Conservation (phyloP, 2,329 filamentous ascomycete species). For the Chrysoporthe cubensis region DNA sequence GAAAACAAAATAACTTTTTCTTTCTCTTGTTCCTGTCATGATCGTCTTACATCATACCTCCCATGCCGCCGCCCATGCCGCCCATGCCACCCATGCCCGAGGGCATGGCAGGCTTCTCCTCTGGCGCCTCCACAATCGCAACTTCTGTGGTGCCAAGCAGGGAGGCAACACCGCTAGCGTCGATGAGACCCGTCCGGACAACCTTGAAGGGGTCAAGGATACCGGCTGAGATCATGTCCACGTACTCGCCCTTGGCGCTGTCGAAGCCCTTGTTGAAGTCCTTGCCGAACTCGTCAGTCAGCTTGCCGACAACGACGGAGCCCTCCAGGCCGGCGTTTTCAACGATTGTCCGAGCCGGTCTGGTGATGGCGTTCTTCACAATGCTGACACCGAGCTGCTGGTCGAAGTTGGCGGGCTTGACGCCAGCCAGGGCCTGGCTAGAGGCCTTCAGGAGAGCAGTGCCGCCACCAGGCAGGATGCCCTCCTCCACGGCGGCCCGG, state of each 20-base stretch:
- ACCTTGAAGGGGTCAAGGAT: conserved; percentile 99
- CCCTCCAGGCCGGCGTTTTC: conserved; percentile 98
- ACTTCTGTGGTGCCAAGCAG: conserved; percentile 98
- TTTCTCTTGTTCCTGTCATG: conserved; percentile 22
- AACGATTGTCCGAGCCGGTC: conserved; percentile 90
- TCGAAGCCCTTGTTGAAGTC: conserved; percentile 99
- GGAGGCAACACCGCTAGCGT: conserved; percentile 94
- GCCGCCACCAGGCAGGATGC: conserved; percentile 97
- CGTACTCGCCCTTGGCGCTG: conserved; percentile 95
- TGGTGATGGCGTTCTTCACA: conserved; percentile 96
- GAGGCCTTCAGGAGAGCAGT: conserved; percentile 98
- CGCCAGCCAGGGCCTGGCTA: conserved; percentile 77
- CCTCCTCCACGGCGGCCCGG: conserved; percentile 96
- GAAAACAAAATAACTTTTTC: conserved; percentile 34
- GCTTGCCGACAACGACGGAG: conserved; percentile 95
- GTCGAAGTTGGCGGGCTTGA: conserved; percentile 96
- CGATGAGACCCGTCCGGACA: conserved; percentile 91
- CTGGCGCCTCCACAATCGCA: conserved; percentile 92
- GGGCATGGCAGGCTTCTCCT: conserved; percentile 77
- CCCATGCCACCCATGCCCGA: conserved; percentile 67
- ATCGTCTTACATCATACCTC: conserved; percentile 63
- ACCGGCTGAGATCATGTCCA: conserved; percentile 96
- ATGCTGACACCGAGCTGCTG: conserved; percentile 98
- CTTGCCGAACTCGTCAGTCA: conserved; percentile 85
- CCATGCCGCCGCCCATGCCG: conserved; percentile 55